Evolutionary conservation across 768 basidiomycete genomes (phyloP).

Genomic region (Pulveroboletus frians): DNA sequence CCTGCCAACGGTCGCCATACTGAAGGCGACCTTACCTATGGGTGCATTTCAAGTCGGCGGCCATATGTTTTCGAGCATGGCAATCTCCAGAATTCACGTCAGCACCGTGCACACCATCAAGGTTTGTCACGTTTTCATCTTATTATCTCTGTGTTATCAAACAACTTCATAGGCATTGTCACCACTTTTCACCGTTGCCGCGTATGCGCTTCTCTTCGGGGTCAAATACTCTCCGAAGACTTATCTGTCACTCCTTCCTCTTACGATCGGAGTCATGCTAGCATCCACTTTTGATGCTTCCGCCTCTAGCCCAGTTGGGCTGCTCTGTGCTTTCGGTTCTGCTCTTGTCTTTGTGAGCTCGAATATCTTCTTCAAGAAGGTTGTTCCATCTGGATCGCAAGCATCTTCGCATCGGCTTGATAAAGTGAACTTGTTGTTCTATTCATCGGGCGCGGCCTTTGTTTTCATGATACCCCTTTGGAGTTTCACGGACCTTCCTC

Average conservation of each 20-base stretch:
- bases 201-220: constrained; percentile 89
- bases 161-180: constrained; percentile 70
- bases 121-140: constrained; percentile 41
- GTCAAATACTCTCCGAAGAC: constrained; percentile 91
- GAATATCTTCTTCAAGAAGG: constrained; percentile 99
- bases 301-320: constrained; percentile 75
- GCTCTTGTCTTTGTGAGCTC: constrained; percentile 96
- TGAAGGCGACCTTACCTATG: constrained; percentile 86
- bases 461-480: constrained; percentile 94
- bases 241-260: constrained; percentile 88
- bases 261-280: constrained; percentile 96
- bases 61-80: constrained; percentile 96
- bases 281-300: constrained; percentile 93
- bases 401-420: constrained; percentile 74
- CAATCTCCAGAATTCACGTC: constrained; percentile 93
- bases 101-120: constrained; percentile 99
- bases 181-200: constrained; percentile 93
- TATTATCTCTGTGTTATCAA: constrained; percentile 1
- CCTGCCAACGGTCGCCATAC: constrained; percentile 63
- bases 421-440: constrained; percentile 93
- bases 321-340: constrained; percentile 95
- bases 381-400: constrained; percentile 68
- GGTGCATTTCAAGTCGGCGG: constrained; percentile 96
- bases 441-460: constrained; percentile 93
- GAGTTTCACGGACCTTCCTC: constrained; percentile 80